phyloP scores from a whole-genome alignment of 768 basidiomycete genomes.

The Pulveroboletus sp. region DNA sequence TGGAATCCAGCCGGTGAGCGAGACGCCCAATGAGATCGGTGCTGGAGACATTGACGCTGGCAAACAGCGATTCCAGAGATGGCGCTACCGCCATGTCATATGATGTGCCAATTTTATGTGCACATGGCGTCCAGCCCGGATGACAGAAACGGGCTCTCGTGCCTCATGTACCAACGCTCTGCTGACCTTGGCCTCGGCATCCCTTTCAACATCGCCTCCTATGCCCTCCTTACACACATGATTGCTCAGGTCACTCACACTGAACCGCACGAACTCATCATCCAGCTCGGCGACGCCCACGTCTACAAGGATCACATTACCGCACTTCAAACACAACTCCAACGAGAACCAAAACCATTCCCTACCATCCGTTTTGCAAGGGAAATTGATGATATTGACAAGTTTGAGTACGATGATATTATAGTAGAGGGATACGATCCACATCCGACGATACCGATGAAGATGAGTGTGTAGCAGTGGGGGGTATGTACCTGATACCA shows the following conservation, averaged over 20 bases:
- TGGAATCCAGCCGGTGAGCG: conserved; percentile 94
- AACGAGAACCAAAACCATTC: conserved; percentile 73
- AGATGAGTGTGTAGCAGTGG: conserved; percentile 76
- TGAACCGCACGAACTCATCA: conserved; percentile 82
- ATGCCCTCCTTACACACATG: conserved; percentile 96
- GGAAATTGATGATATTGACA: conserved; percentile 68
- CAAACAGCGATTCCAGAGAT: conserved; percentile 81
- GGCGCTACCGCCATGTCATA: conserved; percentile 98
- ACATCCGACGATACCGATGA: conserved; percentile 83
- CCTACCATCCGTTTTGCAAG: conserved; percentile 75
- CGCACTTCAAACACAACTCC: conserved; percentile 78
- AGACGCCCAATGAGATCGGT: background rate
- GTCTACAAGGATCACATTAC: conserved; percentile 91
- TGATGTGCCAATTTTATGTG: conserved; percentile 99
- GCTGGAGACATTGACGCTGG: background rate
- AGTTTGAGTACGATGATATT: conserved; percentile 75
- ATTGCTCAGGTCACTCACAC: conserved; percentile 89
- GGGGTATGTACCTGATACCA: conserved; percentile 4
- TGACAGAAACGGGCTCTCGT: conserved; percentile 72
- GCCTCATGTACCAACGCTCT: conserved; percentile 96
- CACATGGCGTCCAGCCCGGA: conserved; percentile 60
- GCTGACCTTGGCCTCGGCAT: conserved; percentile 96
- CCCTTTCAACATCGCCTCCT: conserved; percentile 99
- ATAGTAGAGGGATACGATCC: conserved; percentile 84
- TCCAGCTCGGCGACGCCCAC: conserved; percentile 97